Percentiles rank a stretch among this genome's conserved stretches.
Evolutionary conservation across 176 grass and related monocot genomes (phyloP).

Genomic region (Melocanna baccifera): DNA sequence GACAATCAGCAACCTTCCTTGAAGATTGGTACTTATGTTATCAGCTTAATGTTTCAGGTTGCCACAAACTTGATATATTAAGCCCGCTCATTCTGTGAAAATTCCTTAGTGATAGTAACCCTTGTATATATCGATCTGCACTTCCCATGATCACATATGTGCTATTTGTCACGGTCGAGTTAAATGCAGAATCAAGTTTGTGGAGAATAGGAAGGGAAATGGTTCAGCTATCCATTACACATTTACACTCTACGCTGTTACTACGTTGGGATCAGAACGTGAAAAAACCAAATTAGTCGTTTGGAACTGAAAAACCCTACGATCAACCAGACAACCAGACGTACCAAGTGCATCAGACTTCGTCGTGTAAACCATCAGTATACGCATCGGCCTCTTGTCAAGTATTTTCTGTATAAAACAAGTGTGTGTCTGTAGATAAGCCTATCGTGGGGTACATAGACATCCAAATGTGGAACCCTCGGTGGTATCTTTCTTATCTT

Average conservation of each 20-base stretch:
- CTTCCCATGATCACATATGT: not conserved
- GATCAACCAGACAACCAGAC: not conserved
- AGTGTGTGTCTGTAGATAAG: not conserved
- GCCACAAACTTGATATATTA: not conserved
- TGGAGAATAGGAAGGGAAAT: not conserved
- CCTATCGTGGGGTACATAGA: not conserved
- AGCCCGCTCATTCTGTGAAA: not conserved
- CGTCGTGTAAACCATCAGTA: too few relatives aligned
- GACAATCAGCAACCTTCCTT: not conserved
- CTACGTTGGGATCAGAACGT: not conserved
- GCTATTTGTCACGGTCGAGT: not conserved
- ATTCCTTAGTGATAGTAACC: not conserved
- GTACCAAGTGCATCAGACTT: not conserved
- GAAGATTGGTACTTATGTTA: not conserved
- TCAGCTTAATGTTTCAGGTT: not conserved
- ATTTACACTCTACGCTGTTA: not conserved
- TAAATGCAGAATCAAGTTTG: not conserved
- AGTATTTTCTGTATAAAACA: too few relatives aligned
- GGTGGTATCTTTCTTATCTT: not conserved
- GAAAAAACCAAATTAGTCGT: not conserved
- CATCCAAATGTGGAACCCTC: not conserved
- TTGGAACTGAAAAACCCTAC: not conserved
- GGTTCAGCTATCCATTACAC: not conserved
- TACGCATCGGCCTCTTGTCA: too few relatives aligned
- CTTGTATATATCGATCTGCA: not conserved